phyloP scores from a whole-genome alignment of 306 rosid species.

The Carpinus viminea region DNA sequence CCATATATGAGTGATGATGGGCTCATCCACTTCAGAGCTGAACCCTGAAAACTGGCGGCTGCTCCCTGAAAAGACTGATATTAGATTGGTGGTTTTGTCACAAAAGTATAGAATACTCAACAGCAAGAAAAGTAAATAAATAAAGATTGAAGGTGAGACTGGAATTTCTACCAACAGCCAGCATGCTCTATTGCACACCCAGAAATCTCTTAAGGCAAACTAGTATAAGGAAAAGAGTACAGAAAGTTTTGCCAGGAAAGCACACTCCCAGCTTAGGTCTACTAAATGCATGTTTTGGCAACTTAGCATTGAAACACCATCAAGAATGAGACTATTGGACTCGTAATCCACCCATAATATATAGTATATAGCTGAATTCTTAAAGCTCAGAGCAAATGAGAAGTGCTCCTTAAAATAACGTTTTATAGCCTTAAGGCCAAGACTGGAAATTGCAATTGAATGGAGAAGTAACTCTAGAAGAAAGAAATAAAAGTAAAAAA shows the following conservation, averaged over 20 bases:
- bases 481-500: neutral
- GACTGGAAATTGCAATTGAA: neutral
- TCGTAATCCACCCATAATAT: neutral
- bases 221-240: neutral
- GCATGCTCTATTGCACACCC: neutral
- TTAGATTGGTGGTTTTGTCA: neutral
- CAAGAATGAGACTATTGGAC: neutral
- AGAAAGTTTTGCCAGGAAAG: neutral
- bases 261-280: neutral
- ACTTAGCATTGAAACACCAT: neutral
- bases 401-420: neutral
- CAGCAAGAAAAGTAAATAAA: neutral
- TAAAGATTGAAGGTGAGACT: neutral
- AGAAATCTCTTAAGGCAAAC: neutral
- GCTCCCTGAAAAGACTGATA: constrained; percentile 57
- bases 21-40: constrained; percentile 65
- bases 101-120: neutral
- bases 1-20: constrained; percentile 67
- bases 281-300: neutral
- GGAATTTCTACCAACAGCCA: neutral
- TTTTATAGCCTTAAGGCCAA: neutral
- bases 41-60: constrained; percentile 90
- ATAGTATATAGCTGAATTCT: neutral
- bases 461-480: neutral
- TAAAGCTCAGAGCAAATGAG: neutral